Evolutionary conservation across 2,329 filamentous ascomycete genomes (phyloP), one percentile per base, ranked within the genome.

Genomic region (Pseudogymnoascus sp.): DNA sequence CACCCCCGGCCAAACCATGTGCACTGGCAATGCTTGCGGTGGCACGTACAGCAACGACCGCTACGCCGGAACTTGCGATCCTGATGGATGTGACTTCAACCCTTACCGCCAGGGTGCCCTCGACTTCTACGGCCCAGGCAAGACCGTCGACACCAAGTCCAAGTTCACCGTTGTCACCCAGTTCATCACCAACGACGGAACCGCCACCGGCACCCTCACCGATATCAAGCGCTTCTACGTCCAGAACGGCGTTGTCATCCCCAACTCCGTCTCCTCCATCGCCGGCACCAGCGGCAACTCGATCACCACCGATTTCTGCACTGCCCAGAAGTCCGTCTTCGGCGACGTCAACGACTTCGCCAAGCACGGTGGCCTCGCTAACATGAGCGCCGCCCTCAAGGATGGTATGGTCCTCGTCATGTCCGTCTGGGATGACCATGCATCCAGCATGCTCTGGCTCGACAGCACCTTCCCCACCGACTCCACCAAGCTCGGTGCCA

Each of bases 391-490:
- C 1, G 84, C 83, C 23, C 74, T 88, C 42, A 71, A 73, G 5
- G 69, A 78, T 33, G 84, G 84, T 37, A 85, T 88, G 82, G 85
- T 87, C 38, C 78, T 89, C 12, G 84, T 87, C 67, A 79, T 89
- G 78, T 80, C 78, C 23, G 75, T 86, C 64, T 83, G 80, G 80
- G 73, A 77, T 64, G 77, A 79, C 66, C 82, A 89, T 75, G 75
- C 82, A 65, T 76, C 82, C 70, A 81, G 87, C 76, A 90, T 91
- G 87, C 81, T 88, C 70, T 91, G 88, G 88, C 82, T 91, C 69
- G 88, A 91, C 78, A 83, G 82, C 65, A 82, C 77, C 72, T 88
- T 82, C 78, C 86, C 87, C 59, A 77, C 77, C 65, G 71, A 75
- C 65, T 69, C 76, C 31, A 78, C 76, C 61, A 67, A 65, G 1